Evolutionary conservation across 768 basidiomycete species (phyloP), one percentile per base, ranked within the genome.

Genomic region (Strobilomyces echinocephalus): DNA sequence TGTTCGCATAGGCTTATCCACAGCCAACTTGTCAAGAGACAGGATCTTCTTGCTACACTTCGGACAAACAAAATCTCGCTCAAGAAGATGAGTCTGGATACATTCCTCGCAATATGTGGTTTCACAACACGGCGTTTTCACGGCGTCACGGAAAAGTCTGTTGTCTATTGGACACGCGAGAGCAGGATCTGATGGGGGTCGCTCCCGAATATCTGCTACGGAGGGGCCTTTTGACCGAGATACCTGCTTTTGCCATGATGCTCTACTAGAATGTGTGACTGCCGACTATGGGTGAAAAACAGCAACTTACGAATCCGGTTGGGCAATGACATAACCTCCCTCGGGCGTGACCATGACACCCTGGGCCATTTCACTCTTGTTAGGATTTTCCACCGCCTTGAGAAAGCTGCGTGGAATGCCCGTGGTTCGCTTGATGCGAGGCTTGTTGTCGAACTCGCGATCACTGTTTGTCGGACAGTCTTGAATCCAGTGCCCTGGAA

Each of bases 271-370:
- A 52, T 54, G 30, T 54, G 55, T 7, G 30, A 35, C 15, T n/a
- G 5, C 18, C 21, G 14, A 7, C 15, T n/a, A 30, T 33, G 12
- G 26, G 35, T 20, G 18, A 38, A 6, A 42, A 31, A 35, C 15
- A 8, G 44, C 42, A 41, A 81, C 93, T 65, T 72, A 97, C 95
- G 84, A 81, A 72, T 99, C 97, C 0, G 97, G 95, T 65, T 97
- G 88, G 1, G 95, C 95, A 38, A 95, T 88, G 18, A 99, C 97
- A 71, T 95, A 98, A 35, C 93, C 92, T 56, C 97, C 97, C 68
- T 99, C 97, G 0, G 95, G 94, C 3, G 95, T 98, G 55, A 99
- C 88, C 97, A 99, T 99, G 46, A 98, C 85, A 18, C 95, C 95
- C 61, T 87, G 86, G 7, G 83, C 81, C 26, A 88, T 72, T 53